These are phyloP conservation scores for Climacium dendroides DNA, from an alignment of 225 moss, liverwort and hornwort genomes.

Conservation along the genomic window DNA sequence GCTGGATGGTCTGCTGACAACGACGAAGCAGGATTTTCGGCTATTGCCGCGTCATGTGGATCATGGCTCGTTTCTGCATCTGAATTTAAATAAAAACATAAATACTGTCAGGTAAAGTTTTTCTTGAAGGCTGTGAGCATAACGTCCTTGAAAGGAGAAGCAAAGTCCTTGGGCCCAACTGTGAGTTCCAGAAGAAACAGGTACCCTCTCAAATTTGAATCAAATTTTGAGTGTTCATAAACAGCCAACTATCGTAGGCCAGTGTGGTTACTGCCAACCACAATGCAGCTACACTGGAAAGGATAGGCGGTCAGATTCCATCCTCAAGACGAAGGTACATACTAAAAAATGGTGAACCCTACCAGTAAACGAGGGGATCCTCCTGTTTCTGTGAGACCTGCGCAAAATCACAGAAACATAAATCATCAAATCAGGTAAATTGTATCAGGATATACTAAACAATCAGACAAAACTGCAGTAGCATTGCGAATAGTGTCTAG, in stretches of 20 bases:
- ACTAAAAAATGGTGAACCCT: not conserved
- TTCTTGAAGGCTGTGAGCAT: not conserved
- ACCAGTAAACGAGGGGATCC: conserved; percentile 14
- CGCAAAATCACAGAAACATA: conserved; percentile 3
- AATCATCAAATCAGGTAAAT: not conserved
- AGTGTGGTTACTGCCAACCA: not conserved
- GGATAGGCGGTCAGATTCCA: not conserved
- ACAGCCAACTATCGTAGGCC: not conserved
- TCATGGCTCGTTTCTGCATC: not conserved
- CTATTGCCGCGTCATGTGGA: not conserved
- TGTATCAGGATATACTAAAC: not conserved
- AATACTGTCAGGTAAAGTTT: not conserved
- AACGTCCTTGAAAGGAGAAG: not conserved
- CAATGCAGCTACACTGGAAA: not conserved
- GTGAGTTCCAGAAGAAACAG: not conserved
- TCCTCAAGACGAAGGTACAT: not conserved
- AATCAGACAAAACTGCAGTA: not conserved
- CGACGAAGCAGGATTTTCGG: not conserved
- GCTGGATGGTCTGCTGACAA: conserved; percentile 37
- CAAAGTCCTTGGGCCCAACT: not conserved
- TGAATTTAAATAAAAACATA: not conserved
- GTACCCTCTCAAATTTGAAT: not conserved
- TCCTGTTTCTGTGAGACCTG: conserved; percentile 33
- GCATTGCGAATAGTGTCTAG: not conserved
- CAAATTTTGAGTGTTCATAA: not conserved